Evolutionary conservation across 1,284 basidiomycete genomes (phyloP).

Genomic region (Trametes hirsuta): DNA sequence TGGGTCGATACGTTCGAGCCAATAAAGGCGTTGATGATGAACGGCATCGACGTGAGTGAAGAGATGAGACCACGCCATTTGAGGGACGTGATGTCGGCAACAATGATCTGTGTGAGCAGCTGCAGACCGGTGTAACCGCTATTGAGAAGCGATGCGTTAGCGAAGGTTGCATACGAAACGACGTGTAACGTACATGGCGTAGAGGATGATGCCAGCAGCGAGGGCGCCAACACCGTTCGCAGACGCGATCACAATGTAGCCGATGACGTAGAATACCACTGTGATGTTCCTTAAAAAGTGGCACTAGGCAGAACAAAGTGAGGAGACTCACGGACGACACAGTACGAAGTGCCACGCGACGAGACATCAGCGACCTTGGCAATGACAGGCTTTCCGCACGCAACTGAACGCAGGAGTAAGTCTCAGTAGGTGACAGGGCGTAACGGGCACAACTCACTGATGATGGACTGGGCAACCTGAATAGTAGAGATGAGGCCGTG

Average conservation of each 20-base stretch:
- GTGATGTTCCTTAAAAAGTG: not conserved
- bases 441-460: conserved; percentile 49
- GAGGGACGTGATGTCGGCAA: conserved; percentile 81
- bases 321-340: conserved; percentile 59
- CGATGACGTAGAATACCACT: conserved; percentile 63
- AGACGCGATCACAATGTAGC: conserved; percentile 72
- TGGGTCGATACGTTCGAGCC: conserved; percentile 69
- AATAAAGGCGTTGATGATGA: conserved; percentile 70
- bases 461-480: conserved; percentile 60
- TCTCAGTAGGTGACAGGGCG: not conserved
- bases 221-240: conserved; percentile 54
- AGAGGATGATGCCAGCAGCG: conserved; percentile 46
- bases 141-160: not conserved
- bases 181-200: conserved; percentile 49
- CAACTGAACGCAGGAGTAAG: conserved; percentile 39
- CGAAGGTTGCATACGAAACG: not conserved
- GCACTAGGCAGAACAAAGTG: not conserved
- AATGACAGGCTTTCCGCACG: conserved; percentile 78
- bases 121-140: conserved; percentile 71
- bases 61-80: conserved; percentile 78
- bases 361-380: conserved; percentile 79
- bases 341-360: conserved; percentile 61
- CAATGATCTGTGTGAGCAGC: conserved; percentile 74
- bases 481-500: conserved; percentile 73
- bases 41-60: conserved; percentile 67